These are phyloP conservation scores for Arthrobotrys pseudoclavata DNA, from an alignment of 2,329 filamentous ascomycete genomes.

Conservation along the genomic window DNA sequence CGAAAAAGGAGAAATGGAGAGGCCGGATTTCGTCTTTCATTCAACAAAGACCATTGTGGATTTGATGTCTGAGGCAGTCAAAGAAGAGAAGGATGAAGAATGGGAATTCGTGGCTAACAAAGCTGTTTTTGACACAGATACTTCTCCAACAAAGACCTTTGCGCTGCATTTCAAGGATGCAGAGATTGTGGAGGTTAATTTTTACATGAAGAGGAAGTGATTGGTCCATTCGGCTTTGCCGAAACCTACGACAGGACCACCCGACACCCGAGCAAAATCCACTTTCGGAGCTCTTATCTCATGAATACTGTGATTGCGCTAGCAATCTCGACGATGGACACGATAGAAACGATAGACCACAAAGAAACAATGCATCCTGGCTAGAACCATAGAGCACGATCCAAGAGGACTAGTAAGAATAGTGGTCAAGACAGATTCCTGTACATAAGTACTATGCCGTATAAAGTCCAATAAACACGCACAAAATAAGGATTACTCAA, in stretches of 20 bases:
- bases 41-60: constrained; percentile 51
- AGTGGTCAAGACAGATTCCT: background rate
- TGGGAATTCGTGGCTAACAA: constrained; percentile 49
- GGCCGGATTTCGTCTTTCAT: constrained; percentile 55
- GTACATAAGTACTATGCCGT: background rate
- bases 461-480: background rate
- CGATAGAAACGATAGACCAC: constrained; percentile 1
- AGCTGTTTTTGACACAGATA: constrained; percentile 38
- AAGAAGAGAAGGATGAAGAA: constrained; percentile 33
- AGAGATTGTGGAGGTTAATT: constrained; percentile 53
- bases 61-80: constrained; percentile 40
- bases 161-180: constrained; percentile 54
- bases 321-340: background rate
- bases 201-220: constrained; percentile 54
- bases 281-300: background rate
- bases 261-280: background rate
- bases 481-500: constrained; percentile 17
- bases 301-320: background rate
- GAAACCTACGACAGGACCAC: background rate
- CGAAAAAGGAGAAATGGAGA: constrained; percentile 51
- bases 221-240: constrained; percentile 1
- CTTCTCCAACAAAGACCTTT: constrained; percentile 55
- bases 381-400: background rate
- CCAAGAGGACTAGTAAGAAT: background rate
- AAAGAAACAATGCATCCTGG: background rate